Conservation (phyloP, 2,329 filamentous ascomycete genomes). For the Leptographium wingfieldii region DNA sequence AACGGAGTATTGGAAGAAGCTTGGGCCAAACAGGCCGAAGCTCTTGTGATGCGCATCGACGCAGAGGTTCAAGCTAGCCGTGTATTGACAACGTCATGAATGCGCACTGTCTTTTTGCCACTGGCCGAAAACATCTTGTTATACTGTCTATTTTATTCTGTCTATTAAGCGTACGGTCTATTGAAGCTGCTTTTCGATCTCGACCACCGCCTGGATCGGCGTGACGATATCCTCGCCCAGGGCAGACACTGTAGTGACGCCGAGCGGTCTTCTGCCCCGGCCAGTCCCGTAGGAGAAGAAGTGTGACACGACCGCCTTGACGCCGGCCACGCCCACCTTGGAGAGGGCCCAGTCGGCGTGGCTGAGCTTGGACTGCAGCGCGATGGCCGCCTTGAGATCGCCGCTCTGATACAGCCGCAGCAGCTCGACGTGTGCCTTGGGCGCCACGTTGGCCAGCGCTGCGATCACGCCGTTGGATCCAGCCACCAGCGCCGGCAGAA, state of each 20-base stretch:
- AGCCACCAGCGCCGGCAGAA: conserved; percentile 26
- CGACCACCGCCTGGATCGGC: neutral
- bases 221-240: neutral
- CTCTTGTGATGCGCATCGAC: too few relatives aligned
- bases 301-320: conserved; percentile 2
- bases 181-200: neutral
- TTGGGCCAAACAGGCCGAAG: too few relatives aligned
- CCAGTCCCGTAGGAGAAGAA: conserved; percentile 3
- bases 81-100: too few relatives aligned
- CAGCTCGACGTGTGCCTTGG: conserved; percentile 1
- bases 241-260: neutral
- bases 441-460: conserved; percentile 24
- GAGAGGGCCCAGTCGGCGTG: conserved; percentile 3
- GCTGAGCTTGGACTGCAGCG: conserved; percentile 3
- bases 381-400: neutral
- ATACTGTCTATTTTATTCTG: neutral
- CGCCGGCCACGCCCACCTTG: conserved; percentile 2
- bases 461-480: conserved; percentile 29
- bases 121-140: too few relatives aligned
- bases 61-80: too few relatives aligned
- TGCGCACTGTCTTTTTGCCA: too few relatives aligned
- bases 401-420: neutral
- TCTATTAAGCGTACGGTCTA: neutral
- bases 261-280: conserved; percentile 2
- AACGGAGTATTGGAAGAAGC: too few relatives aligned